A percentile compares a stretch with the other conserved stretches of the same genome.
phyloP scores from a whole-genome alignment of 2,329 filamentous ascomycete species.

The Beauveria varroae region DNA sequence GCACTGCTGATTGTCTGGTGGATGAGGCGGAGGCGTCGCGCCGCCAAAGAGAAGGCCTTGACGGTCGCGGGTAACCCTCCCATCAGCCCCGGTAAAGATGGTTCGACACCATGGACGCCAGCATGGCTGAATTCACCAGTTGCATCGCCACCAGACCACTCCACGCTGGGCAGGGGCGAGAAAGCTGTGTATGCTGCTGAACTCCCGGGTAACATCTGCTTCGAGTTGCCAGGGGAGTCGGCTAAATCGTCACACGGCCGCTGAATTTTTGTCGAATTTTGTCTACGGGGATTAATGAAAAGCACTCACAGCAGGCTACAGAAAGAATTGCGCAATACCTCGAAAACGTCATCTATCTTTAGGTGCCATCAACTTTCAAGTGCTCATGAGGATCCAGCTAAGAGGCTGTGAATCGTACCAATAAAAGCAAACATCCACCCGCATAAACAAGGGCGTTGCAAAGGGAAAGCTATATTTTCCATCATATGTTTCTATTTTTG shows the following conservation, averaged over 20 bases:
- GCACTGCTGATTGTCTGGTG: conserved; percentile 4
- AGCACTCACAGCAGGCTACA: too few relatives aligned
- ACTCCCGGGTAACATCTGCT: background rate
- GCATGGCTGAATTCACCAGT: too few relatives aligned
- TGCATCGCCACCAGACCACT: background rate
- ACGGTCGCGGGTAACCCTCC: background rate
- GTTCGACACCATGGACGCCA: too few relatives aligned
- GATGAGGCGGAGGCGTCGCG: background rate
- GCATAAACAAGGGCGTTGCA: background rate
- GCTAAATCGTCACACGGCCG: background rate
- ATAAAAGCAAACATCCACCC: background rate
- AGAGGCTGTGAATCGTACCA: too few relatives aligned
- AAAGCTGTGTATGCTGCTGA: background rate
- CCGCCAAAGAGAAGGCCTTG: background rate
- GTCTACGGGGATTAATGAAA: too few relatives aligned
- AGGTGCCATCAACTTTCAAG: background rate
- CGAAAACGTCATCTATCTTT: too few relatives aligned
- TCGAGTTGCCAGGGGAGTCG: background rate
- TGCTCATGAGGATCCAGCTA: too few relatives aligned
- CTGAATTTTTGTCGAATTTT: too few relatives aligned
- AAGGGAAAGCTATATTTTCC: background rate
- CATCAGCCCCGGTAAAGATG: background rate
- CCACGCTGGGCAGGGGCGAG: background rate
- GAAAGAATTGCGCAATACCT: too few relatives aligned
- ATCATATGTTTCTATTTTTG: background rate